Conservation (phyloP, 75 land plant genomes). For the Gnetum montanum region DNA sequence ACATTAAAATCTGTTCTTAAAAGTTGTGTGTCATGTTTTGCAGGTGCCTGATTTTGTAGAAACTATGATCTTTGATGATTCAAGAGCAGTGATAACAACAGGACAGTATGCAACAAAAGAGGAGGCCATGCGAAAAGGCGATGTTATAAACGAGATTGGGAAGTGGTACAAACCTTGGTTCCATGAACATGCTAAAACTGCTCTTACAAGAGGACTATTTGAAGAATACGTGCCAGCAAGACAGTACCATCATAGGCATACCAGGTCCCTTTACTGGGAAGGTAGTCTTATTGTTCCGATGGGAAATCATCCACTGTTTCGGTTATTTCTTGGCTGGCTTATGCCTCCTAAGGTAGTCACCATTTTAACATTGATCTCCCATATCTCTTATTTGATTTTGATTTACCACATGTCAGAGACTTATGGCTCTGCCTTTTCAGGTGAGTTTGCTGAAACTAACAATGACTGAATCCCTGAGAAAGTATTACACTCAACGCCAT, state of each 20-base stretch:
- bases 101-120: slow-evolving; percentile 18
- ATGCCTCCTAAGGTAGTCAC: slow-evolving; percentile 25
- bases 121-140: slow-evolving; percentile 21
- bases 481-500: slow-evolving; percentile 26
- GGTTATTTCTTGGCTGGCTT: slow-evolving; percentile 27
- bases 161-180: slow-evolving; percentile 34
- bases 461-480: slow-evolving; percentile 21
- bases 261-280: slow-evolving; percentile 29
- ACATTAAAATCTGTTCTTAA: not conserved
- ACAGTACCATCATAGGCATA: slow-evolving; percentile 26
- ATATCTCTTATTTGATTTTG: not conserved
- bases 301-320: slow-evolving; percentile 24
- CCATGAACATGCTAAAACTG: slow-evolving; percentile 14
- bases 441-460: slow-evolving; percentile 26
- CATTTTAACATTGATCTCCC: not conserved
- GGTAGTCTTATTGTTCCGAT: slow-evolving; percentile 25
- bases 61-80: slow-evolving; percentile 9
- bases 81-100: slow-evolving; percentile 28
- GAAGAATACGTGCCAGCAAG: slow-evolving; percentile 22
- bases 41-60: slow-evolving; percentile 31
- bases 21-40: not conserved
- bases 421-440: too few species aligned
- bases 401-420: not conserved
- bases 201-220: slow-evolving; percentile 16
- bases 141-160: slow-evolving; percentile 20